Conservation (phyloP, 2,329 filamentous ascomycete genomes). For the Fusarium irregulare region DNA sequence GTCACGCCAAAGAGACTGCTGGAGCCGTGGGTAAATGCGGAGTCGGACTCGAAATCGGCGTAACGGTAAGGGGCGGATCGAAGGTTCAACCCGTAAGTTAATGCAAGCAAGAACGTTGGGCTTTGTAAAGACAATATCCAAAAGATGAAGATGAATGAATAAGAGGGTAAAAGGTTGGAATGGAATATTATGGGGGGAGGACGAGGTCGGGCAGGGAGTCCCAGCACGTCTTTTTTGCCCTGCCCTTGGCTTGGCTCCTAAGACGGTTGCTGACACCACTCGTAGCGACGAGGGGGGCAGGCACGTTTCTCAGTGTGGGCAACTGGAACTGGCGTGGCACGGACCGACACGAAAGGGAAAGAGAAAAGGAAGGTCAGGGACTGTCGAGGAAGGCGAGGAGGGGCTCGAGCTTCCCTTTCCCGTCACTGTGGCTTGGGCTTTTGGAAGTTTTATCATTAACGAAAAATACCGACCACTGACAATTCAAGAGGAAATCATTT, state of each 20-base stretch:
- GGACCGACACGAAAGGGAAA: constrained; percentile 6
- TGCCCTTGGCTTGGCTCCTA: constrained; percentile 24
- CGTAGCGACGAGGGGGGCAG: constrained; percentile 5
- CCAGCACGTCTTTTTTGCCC: constrained; percentile 33
- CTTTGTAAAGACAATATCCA: constrained; percentile 1
- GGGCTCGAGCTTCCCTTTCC: not conserved
- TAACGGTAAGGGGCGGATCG: constrained; percentile 14
- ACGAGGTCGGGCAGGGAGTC: constrained; percentile 36
- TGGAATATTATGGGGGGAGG: constrained; percentile 18
- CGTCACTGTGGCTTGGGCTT: constrained; percentile 36
- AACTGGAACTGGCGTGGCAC: constrained; percentile 19
- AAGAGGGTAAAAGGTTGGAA: constrained; percentile 17
- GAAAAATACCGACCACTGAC: not conserved
- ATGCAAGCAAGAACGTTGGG: not conserved
- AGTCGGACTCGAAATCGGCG: constrained; percentile 27
- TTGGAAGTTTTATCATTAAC: not conserved
- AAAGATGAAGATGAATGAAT: constrained; percentile 8
- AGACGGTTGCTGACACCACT: constrained; percentile 27
- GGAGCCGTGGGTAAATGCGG: constrained; percentile 24
- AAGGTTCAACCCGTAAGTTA: not conserved
- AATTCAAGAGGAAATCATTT: not conserved
- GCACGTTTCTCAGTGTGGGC: constrained; percentile 28
- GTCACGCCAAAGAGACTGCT: constrained; percentile 38
- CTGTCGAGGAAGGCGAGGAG: constrained; percentile 15
- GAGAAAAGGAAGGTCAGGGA: constrained; percentile 17